Percentiles rank a stretch among this genome's conserved stretches.
Conservation (phyloP, 108 stramenopile genomes). For the Fragilaria crotonensis region DNA sequence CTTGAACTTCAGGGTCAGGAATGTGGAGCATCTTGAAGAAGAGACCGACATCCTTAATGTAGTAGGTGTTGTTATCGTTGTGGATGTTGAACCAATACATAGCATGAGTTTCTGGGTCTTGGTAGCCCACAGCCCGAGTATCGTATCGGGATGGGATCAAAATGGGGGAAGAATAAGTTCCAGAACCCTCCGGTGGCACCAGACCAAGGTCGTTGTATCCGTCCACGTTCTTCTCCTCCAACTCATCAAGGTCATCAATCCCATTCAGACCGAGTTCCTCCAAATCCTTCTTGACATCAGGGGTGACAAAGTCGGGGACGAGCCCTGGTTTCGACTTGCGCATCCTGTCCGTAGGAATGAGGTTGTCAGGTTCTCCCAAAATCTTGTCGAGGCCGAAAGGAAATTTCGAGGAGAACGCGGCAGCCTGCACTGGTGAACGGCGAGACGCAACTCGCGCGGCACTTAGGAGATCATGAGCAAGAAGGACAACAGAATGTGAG, state of each 20-base stretch:
- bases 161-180: conserved; percentile 78
- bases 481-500: background rate
- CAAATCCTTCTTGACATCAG: conserved; percentile 78
- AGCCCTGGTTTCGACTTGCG: conserved; percentile 47
- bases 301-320: conserved; percentile 67
- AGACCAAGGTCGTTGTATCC: conserved; percentile 85
- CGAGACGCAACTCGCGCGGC: background rate
- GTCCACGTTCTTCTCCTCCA: conserved; percentile 79
- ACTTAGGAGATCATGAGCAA: background rate
- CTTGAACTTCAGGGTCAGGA: conserved; percentile 55
- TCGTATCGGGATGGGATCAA: conserved; percentile 76
- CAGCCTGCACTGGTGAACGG: background rate
- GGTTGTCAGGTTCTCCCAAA: conserved; percentile 73
- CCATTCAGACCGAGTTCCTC: conserved; percentile 76
- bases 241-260: conserved; percentile 77
- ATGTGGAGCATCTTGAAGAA: conserved; percentile 92
- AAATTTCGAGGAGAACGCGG: background rate
- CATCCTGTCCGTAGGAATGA: conserved; percentile 75
- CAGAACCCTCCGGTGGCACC: conserved; percentile 82
- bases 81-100: conserved; percentile 94
- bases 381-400: conserved; percentile 82
- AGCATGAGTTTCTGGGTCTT: conserved; percentile 77
- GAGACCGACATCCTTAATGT: conserved; percentile 85
- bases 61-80: conserved; percentile 82
- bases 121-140: conserved; percentile 77